Base-by-base conservation (phyloP, 805 yeast genomes). In the Ogataea trehaloabstinens region DNA sequence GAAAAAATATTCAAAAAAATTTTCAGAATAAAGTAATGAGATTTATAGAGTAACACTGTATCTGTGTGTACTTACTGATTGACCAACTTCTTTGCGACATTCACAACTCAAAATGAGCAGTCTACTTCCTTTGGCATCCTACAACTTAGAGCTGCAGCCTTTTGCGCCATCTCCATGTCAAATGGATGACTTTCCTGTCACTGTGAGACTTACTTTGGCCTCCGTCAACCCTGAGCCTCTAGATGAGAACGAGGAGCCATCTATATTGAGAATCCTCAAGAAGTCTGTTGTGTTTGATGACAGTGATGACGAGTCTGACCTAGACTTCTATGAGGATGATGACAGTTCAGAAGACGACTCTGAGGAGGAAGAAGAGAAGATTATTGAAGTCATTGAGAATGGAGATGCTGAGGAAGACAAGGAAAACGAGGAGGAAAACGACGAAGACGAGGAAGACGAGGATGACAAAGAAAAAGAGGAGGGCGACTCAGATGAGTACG, bases 201-300 rank as follows among this genome's bases (percentile, higher is more conserved):
- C 97, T 46, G 80, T 91, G 52, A 85, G 95, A 67, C 64, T 91
- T 56, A 90, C 98, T 38, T 76, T 91, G 77, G 99, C 96, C 48
- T 95, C 99, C 44, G 74, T 93, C 56, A 96, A 91, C 68, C 95
- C 96, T 47, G 85, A 81, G 58, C 74, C 95, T 21, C 80, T 77
- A 53, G 96, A 88, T 55, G 89, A 82, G 48, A 78, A 79, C 55
- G 80, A 74, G 50, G 82, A 76, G 53, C 97, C 98, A 51, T 81
- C 95, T 22, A 88, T 96, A 55, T 75, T 93, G 60, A 84, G 95
- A 71, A 76, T 91, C 59, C 76, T 91, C 62, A 89, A 87, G 77
- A 81, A 80, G 60, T 71, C 66, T 32, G 61, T 64, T 19, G 56
- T 64, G 48, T 48, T 62, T 36, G 74, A 69, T 36, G 73, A 67